These are phyloP conservation scores for Barbarea vulgaris DNA, from an alignment of 345 rosid genomes.

Conservation along the genomic window DNA sequence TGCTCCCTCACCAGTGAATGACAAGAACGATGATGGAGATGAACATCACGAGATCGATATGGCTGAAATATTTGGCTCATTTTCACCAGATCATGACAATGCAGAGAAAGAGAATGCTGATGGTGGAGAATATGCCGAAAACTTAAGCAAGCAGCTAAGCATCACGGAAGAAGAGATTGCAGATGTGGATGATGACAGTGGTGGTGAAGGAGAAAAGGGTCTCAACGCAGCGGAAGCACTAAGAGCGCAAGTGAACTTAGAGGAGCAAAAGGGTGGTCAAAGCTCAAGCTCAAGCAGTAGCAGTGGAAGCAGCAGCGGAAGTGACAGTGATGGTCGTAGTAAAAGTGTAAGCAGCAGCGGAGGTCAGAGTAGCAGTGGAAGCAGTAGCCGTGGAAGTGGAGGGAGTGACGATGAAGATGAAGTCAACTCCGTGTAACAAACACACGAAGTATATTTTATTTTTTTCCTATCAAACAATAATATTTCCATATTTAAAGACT, in stretches of 20 bases:
- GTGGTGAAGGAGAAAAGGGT: conserved; percentile 58
- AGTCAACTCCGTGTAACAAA: conserved; percentile 56
- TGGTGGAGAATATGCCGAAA: conserved; percentile 38
- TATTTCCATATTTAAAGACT: conserved; percentile 4
- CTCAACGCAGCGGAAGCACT: conserved; percentile 94
- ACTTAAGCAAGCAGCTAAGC: conserved; percentile 25
- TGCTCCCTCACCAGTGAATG: conserved; percentile 41
- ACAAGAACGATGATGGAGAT: conserved; percentile 58
- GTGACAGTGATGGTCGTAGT: conserved; percentile 65
- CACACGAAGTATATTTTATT: not conserved
- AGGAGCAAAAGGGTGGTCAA: conserved; percentile 37
- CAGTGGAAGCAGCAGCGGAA: conserved; percentile 66
- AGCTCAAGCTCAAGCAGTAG: conserved; percentile 78
- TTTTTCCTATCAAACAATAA: conserved; percentile 5
- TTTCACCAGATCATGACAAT: conserved; percentile 51
- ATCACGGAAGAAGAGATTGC: conserved; percentile 72
- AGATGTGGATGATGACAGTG: conserved; percentile 72
- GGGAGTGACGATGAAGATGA: conserved; percentile 62
- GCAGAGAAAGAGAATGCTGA: conserved; percentile 40
- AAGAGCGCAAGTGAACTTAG: conserved; percentile 77
- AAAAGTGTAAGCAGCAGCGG: conserved; percentile 56
- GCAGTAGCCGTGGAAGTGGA: conserved; percentile 43
- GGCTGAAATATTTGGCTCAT: conserved; percentile 66
- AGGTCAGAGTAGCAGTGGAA: conserved; percentile 61
- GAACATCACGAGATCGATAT: conserved; percentile 68